Percentiles rank a stretch among this genome's conserved stretches.
These are phyloP conservation scores for Coemansia erecta DNA, from an alignment of 192 early-diverging fungal species.

Conservation along the genomic window DNA sequence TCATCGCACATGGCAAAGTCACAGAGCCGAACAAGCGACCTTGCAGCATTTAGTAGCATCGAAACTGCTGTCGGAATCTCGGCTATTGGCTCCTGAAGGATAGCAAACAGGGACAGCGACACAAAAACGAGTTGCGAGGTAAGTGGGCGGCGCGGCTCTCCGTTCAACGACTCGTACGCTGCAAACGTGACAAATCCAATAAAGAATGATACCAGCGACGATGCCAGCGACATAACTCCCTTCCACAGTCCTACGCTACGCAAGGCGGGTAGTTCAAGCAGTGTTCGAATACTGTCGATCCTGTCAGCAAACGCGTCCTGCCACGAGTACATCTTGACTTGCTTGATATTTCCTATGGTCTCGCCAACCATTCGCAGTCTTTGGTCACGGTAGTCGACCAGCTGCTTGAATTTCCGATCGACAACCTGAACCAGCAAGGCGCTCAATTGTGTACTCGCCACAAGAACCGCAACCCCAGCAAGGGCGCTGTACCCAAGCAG, in stretches of 20 bases:
- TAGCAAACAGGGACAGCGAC: constrained; percentile 47
- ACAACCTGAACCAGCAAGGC: constrained; percentile 65
- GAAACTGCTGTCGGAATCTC: constrained; percentile 29
- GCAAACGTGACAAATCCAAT: constrained; percentile 50
- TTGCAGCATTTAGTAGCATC: constrained; percentile 34
- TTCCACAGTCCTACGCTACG: constrained; percentile 30
- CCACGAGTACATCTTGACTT: constrained; percentile 73
- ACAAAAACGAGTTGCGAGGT: constrained; percentile 54
- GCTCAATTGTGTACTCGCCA: constrained; percentile 83
- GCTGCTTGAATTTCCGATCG: constrained; percentile 72
- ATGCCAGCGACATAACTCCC: constrained; percentile 32
- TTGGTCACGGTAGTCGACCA: constrained; percentile 70
- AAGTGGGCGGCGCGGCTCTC: constrained; percentile 38
- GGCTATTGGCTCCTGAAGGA: constrained; percentile 48
- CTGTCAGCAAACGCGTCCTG: constrained; percentile 53
- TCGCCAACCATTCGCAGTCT: constrained; percentile 71
- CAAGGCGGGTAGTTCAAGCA: constrained; percentile 41
- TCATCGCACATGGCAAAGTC: constrained; percentile 12
- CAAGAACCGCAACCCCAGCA: constrained; percentile 82
- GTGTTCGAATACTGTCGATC: constrained; percentile 36
- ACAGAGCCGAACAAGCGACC: constrained; percentile 31
- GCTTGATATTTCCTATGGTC: constrained; percentile 60
- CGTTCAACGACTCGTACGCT: constrained; percentile 32
- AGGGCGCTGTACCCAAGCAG: constrained; percentile 81
- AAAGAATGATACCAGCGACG: constrained; percentile 42